Percentiles rank a stretch among this genome's conserved stretches.
phyloP scores from a whole-genome alignment of 78 protist species.

The Dictyostelium brefeldianum region DNA sequence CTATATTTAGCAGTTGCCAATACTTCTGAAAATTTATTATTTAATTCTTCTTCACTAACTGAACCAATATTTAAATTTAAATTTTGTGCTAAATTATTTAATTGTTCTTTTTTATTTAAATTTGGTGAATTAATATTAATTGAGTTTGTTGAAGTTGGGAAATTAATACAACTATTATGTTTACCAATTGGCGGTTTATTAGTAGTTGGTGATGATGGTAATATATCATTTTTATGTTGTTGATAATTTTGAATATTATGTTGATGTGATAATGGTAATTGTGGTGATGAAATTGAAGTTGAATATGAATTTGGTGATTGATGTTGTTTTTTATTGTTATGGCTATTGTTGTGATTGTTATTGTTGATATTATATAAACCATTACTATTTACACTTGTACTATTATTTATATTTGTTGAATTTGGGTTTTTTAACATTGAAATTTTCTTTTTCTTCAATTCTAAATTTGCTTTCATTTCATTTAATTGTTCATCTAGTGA shows the following conservation, averaged over 20 bases:
- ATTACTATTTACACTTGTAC: background rate
- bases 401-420: background rate
- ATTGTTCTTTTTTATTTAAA: conserved; percentile 44
- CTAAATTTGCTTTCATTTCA: conserved; percentile 46
- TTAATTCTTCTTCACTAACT: conserved; percentile 37
- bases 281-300: conserved; percentile 1
- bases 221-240: background rate
- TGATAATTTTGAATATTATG: background rate
- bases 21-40: conserved; percentile 62
- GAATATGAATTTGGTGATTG: conserved; percentile 5
- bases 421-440: conserved; percentile 21
- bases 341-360: conserved; percentile 16
- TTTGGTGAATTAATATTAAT: background rate
- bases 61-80: conserved; percentile 29
- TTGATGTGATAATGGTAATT: background rate
- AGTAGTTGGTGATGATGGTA: conserved; percentile 10
- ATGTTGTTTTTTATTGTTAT: background rate
- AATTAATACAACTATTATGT: background rate
- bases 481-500: conserved; percentile 37
- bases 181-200: conserved; percentile 24
- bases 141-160: background rate
- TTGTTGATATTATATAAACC: background rate
- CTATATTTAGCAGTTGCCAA: conserved; percentile 57
- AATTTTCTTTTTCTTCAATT: conserved; percentile 71
- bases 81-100: conserved; percentile 46